These are phyloP conservation scores for Coemansia sp. DNA, from an alignment of 192 early-diverging fungal genomes.

Conservation along the genomic window DNA sequence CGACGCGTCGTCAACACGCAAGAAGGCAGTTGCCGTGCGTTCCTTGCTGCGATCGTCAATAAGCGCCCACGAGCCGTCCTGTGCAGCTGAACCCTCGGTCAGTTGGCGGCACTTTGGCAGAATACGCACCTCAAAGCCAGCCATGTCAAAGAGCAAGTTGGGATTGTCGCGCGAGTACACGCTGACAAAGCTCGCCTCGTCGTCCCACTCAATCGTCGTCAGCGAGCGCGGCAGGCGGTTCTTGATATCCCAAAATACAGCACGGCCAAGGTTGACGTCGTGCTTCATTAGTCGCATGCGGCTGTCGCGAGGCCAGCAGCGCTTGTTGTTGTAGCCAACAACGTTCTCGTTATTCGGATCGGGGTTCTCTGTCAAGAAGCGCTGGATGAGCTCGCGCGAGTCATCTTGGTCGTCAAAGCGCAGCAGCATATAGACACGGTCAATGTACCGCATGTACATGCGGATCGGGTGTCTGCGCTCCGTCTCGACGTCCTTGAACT, in stretches of 20 bases:
- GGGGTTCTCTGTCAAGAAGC: constrained; percentile 96
- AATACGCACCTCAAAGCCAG: constrained; percentile 95
- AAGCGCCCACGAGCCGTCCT: constrained; percentile 84
- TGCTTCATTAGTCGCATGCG: constrained; percentile 99
- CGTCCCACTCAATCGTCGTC: constrained; percentile 98
- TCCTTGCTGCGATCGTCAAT: constrained; percentile 98
- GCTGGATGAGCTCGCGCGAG: constrained; percentile 91
- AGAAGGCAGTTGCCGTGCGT: constrained; percentile 94
- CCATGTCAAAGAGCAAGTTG: constrained; percentile 88
- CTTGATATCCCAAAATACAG: constrained; percentile 99
- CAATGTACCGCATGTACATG: constrained; percentile 93
- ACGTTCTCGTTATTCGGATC: constrained; percentile 99
- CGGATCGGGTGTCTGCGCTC: constrained; percentile 97
- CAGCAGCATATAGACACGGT: constrained; percentile 92
- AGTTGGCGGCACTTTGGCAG: constrained; percentile 91
- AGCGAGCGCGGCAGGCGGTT: constrained; percentile 95
- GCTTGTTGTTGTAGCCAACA: constrained; percentile 98
- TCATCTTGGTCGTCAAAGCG: constrained; percentile 89
- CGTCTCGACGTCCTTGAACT: constrained; percentile 87
- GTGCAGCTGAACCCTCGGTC: constrained; percentile 62
- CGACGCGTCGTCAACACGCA: constrained; percentile 95
- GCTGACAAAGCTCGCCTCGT: constrained; percentile 80
- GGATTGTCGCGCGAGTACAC: constrained; percentile 99
- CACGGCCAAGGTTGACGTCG: constrained; percentile 97
- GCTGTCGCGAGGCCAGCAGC: constrained; percentile 98